These are phyloP conservation scores for Trametes sp. DNA, from an alignment of 1,284 basidiomycete species.

Conservation along the genomic window DNA sequence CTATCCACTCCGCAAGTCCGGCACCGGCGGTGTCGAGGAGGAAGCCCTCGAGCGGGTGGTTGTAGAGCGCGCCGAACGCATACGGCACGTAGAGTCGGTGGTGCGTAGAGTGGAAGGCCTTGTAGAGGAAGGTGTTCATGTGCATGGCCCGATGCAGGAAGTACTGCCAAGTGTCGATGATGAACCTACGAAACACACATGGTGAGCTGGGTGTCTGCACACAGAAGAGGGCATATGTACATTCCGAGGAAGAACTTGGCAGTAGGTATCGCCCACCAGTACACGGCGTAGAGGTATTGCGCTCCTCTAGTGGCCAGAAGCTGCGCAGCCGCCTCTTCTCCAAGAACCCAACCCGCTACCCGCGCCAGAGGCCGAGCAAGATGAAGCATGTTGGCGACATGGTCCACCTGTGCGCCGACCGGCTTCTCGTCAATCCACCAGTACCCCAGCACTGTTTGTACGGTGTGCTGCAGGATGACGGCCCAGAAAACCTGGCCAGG, in stretches of 20 bases:
- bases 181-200: conserved; percentile 73
- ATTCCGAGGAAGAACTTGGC: conserved; percentile 84
- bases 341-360: conserved; percentile 52
- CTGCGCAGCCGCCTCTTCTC: conserved; percentile 39
- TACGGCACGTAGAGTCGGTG: conserved; percentile 98
- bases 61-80: conserved; percentile 97
- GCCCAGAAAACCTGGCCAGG: conserved; percentile 76
- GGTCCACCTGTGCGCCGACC: conserved; percentile 54
- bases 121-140: conserved; percentile 90
- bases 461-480: conserved; percentile 57
- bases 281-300: conserved; percentile 70
- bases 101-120: conserved; percentile 93
- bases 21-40: conserved; percentile 90
- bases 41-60: conserved; percentile 94
- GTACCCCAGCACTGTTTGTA: conserved; percentile 85
- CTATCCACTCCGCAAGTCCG: conserved; percentile 74
- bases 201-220: conserved; percentile 19
- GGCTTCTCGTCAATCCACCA: conserved; percentile 71
- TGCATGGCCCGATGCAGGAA: conserved; percentile 95
- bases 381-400: conserved; percentile 53
- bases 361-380: conserved; percentile 52
- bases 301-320: conserved; percentile 56
- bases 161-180: conserved; percentile 99
- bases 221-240: conserved; percentile 58
- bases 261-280: conserved; percentile 95